A percentile compares a stretch with the other conserved stretches of the same genome.
phyloP scores from a whole-genome alignment of 192 early-diverging fungal genomes.

The Umbelopsis ramanniana region DNA sequence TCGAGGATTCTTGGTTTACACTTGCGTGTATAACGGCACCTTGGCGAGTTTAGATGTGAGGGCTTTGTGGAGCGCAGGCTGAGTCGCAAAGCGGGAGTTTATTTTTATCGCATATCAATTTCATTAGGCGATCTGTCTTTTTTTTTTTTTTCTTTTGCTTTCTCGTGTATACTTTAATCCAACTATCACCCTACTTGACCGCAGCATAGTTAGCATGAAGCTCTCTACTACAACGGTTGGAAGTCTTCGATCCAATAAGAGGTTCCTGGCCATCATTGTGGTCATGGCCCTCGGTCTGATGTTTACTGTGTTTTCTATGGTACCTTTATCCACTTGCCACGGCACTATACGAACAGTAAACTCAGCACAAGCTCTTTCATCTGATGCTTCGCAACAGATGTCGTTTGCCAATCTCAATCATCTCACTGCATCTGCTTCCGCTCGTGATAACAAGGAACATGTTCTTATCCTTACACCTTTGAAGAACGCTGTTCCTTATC shows the following conservation, averaged over 20 bases:
- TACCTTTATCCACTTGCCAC: conserved; percentile 15
- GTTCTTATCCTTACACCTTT: conserved; percentile 66
- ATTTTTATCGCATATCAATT: not conserved
- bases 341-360: conserved; percentile 16
- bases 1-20: not conserved
- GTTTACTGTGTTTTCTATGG: conserved; percentile 6
- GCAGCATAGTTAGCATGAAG: conserved; percentile 4
- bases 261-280: not conserved
- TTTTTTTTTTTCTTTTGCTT: not conserved
- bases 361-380: conserved; percentile 21
- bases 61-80: not conserved
- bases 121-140: conserved; percentile 11
- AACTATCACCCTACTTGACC: not conserved
- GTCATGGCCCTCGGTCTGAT: not conserved
- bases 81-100: not conserved
- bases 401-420: conserved; percentile 33
- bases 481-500: conserved; percentile 58
- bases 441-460: conserved; percentile 28
- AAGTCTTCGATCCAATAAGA: conserved; percentile 5
- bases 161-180: not conserved
- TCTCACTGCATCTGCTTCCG: conserved; percentile 30
- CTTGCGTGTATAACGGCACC: not conserved
- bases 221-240: conserved; percentile 13
- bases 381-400: conserved; percentile 12
- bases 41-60: too few relatives aligned